Percentiles rank a stretch among this genome's conserved stretches.
Evolutionary conservation across 257 asterid species (phyloP).

Genomic region (Lavandula angustifolia): DNA sequence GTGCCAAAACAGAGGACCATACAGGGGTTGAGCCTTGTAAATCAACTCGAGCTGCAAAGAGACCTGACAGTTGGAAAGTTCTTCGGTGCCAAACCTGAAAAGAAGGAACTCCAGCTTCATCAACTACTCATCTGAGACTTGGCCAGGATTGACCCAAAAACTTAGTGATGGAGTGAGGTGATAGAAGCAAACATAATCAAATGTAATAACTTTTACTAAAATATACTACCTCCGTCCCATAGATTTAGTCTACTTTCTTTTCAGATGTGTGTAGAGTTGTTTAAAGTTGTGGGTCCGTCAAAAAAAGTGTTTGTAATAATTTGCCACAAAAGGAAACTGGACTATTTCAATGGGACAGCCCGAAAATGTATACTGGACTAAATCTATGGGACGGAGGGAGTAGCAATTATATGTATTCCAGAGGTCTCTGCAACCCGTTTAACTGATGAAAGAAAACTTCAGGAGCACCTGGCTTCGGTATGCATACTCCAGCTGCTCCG

Average conservation of each 20-base stretch:
- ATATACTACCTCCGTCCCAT: too few species aligned
- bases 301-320: too few species aligned
- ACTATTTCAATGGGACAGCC: too few species aligned
- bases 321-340: too few species aligned
- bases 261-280: too few species aligned
- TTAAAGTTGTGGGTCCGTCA: too few species aligned
- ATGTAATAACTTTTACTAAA: not conserved
- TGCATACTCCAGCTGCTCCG: conserved; percentile 97
- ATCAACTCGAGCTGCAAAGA: conserved; percentile 98
- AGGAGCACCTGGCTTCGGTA: conserved; percentile 62
- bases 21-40: conserved; percentile 88
- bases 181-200: not conserved
- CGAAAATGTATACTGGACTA: too few species aligned
- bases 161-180: conserved; percentile 7
- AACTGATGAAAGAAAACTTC: conserved; percentile 13
- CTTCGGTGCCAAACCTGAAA: conserved; percentile 94
- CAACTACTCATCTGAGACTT: conserved; percentile 19
- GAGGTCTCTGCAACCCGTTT: conserved; percentile 1
- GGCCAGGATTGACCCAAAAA: conserved; percentile 14
- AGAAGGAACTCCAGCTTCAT: conserved; percentile 29
- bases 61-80: conserved; percentile 95
- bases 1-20: conserved; percentile 36
- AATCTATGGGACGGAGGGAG: too few species aligned
- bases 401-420: not conserved
- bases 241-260: too few species aligned